Evolutionary conservation across 176 grass and related monocot species (phyloP), one percentile per base, ranked within the genome.

Genomic region (Paspalum vaginatum): DNA sequence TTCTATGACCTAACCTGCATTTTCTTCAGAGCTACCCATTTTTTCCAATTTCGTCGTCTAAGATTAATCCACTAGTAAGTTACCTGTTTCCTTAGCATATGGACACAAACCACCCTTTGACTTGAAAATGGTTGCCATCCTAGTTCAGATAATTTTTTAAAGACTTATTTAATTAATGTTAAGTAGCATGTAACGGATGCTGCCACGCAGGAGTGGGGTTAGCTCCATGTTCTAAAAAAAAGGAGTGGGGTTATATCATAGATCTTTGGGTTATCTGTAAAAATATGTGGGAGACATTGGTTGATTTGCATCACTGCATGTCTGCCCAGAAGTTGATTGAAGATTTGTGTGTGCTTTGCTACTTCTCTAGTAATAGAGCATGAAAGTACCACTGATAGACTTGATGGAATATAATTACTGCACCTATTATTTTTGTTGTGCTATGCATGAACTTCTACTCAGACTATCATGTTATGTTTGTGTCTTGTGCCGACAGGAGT

Each of bases 401-500:
- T n/a, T 60, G 73, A 60, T 24, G 6, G 40, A 50, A 83, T 79
- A 40, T 5, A 67, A 2, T 79, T 57, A 57, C 7, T 68, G 17
- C 22, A 70, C 46, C 20, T 62, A 61, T 25, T 74, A 21, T 20
- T 61, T 67, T 38, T 49, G 5, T 53, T 66, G 68, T 17, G 13
- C 1, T 42, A 12, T 61, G 75, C 38, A 32, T 42, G 10, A 56
- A 18, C 18, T 39, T 63, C 18, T 48, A 37, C 6, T 56, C 24
- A 4, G 5, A 70, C 50, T 65, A 65, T 5, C 60, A 21, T 50
- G 15, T 43, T 32, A 49, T 42, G 57, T 64, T 80, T 77, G 15
- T 70, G 52, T 76, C 15, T 64, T 48, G 7, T 63, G 54, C 41
- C 41, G 16, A 71, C 63, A 65, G 50, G 21, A 80, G 65, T 42